Conservation (phyloP, 345 rosid species). For the Punica granatum region DNA sequence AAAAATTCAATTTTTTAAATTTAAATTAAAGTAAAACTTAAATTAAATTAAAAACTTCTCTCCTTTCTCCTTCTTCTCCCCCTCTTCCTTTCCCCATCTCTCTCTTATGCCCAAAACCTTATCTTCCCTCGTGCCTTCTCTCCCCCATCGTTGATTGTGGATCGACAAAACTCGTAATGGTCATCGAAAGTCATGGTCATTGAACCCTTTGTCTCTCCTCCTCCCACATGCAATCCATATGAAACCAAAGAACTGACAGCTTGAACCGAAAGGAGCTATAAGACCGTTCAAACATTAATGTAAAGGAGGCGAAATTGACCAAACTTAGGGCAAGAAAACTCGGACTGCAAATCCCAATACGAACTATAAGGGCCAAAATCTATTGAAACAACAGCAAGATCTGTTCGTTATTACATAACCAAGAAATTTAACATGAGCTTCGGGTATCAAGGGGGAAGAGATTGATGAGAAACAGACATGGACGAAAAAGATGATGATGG, state of each 20-base stretch:
- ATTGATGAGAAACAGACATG: too few species aligned
- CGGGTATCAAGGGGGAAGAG: not conserved
- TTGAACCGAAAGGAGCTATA: not conserved
- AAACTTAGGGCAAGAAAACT: not conserved
- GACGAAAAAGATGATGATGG: not conserved
- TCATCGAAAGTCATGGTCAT: too few species aligned
- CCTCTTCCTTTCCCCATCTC: too few species aligned
- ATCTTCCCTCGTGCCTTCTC: too few species aligned
- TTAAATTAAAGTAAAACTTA: too few species aligned
- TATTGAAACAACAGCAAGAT: not conserved
- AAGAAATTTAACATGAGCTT: not conserved
- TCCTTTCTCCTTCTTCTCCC: too few species aligned
- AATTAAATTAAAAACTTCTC: too few species aligned
- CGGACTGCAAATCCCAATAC: not conserved
- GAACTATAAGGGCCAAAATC: not conserved
- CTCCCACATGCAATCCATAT: not conserved
- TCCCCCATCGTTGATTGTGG: too few species aligned
- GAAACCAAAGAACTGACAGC: not conserved
- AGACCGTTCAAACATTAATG: not conserved
- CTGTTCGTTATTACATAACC: not conserved
- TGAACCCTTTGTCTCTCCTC: too few species aligned
- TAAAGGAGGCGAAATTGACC: not conserved
- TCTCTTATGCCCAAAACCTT: too few species aligned
- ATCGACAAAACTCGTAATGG: too few species aligned
- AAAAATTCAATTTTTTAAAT: too few species aligned